Conservation (phyloP, 306 rosid species). For the Begonia loranthoides region DNA sequence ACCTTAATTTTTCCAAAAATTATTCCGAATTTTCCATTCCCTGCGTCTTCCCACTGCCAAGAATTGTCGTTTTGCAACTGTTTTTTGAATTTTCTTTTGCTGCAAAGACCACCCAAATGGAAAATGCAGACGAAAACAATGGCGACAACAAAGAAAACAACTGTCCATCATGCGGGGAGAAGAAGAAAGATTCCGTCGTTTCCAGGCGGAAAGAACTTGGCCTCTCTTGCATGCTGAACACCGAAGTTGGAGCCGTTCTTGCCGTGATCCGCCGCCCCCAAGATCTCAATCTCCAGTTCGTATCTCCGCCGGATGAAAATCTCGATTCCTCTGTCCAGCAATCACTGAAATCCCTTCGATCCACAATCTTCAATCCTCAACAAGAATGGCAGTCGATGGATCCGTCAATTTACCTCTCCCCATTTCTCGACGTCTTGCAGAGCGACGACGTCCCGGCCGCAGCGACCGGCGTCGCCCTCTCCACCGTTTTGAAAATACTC, state of each 20-base stretch:
- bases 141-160: background rate
- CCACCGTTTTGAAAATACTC: constrained; percentile 53
- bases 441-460: constrained; percentile 58
- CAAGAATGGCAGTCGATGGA: constrained; percentile 72
- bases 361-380: constrained; percentile 57
- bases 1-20: too few relatives aligned
- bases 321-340: constrained; percentile 32
- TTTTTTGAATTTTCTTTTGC: too few relatives aligned
- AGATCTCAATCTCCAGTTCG: constrained; percentile 21
- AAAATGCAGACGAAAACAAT: too few relatives aligned
- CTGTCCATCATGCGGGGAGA: background rate
- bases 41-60: too few relatives aligned
- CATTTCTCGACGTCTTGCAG: constrained; percentile 66
- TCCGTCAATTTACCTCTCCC: constrained; percentile 55
- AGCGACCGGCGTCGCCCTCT: constrained; percentile 66
- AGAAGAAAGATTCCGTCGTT: constrained; percentile 1
- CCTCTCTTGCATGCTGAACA: constrained; percentile 78
- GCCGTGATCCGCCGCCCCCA: constrained; percentile 59
- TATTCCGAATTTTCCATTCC: too few relatives aligned
- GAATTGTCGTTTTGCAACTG: too few relatives aligned
- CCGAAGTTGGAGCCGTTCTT: constrained; percentile 71
- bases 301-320: constrained; percentile 21
- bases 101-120: too few relatives aligned
- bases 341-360: constrained; percentile 65
- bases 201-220: constrained; percentile 42